Base-by-base conservation (phyloP, 371 early-diverging fungal genomes). In the Nosema granulosis region DNA sequence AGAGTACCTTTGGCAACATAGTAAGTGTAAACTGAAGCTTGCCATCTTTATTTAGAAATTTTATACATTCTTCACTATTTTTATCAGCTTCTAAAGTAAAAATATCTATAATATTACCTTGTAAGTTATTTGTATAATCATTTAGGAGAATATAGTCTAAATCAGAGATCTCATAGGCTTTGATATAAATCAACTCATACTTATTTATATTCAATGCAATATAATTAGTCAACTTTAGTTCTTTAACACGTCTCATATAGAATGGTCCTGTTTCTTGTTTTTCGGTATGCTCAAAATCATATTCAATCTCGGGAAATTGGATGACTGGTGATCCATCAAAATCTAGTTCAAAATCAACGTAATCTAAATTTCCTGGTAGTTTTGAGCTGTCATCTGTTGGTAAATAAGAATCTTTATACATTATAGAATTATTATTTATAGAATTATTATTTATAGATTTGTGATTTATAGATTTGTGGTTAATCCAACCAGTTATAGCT, bases 401-500 rank as follows among this genome's bases (percentile, higher is more conserved):
- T 13, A 58, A 28, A 58, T 28, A 58, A 58, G 11, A 28, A n/a
- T n/a, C n/a, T n/a, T n/a, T n/a, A n/a, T n/a, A n/a, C n/a, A n/a
- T n/a, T n/a, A n/a, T n/a, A n/a, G n/a, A n/a, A 0, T 12, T 20
- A 20, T 54, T n/a, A 22, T 34, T 50, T 13, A 6, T 1, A 1
- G 24, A 3, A 51, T 9, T 12, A 16, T 29, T 22, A 11, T 49
- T 35, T 28, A 16, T 20, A 13, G 18, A 1, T 6, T 43, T 16
- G 13, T 31, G 35, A 29, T 1, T 69, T 13, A 32, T 66, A 11
- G 29, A 28, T 9, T 74, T 43, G 16, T 73, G 54, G 49, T 75
- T 75, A 6, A 83, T n/a, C 86, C 86, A 86, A 24, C 86, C 86
- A 29, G 83, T 83, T 18, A 86, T 65, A 13, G 86, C 83, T 38